Evolutionary conservation across 2,329 filamentous ascomycete genomes (phyloP).

Genomic region (Nectriaceae sp.): DNA sequence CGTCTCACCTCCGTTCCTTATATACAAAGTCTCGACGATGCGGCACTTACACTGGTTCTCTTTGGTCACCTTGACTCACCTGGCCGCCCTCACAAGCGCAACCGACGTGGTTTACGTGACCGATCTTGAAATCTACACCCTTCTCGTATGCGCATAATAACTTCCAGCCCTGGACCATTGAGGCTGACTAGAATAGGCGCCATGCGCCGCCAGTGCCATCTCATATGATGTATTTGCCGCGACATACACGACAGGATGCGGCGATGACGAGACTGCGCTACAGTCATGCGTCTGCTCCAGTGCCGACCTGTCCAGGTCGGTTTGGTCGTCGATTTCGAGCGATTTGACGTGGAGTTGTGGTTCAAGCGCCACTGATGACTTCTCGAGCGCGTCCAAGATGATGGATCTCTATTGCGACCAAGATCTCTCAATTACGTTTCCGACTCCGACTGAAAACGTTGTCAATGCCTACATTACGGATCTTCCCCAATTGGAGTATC

Average conservation of each 20-base stretch:
- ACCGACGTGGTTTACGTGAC: constrained; percentile 44
- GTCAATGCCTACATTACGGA: constrained; percentile 54
- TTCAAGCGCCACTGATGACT: constrained; percentile 47
- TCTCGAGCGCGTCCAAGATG: constrained; percentile 48
- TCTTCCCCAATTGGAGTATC: constrained; percentile 42
- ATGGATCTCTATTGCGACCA: constrained; percentile 53
- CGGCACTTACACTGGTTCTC: constrained; percentile 22
- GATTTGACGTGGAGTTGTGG: constrained; percentile 47
- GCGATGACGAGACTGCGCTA: constrained; percentile 44
- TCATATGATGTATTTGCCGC: constrained; percentile 44
- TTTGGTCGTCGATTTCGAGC: constrained; percentile 41
- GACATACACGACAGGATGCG: constrained; percentile 44
- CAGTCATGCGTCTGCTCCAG: constrained; percentile 57
- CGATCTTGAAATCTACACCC: constrained; percentile 44
- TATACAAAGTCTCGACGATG: constrained; percentile 11
- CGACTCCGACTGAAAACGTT: constrained; percentile 41
- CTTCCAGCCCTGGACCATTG: background rate
- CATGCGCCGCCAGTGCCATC: constrained; percentile 50
- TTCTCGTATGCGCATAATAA: constrained; percentile 36
- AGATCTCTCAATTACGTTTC: constrained; percentile 37
- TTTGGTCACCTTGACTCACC: constrained; percentile 6
- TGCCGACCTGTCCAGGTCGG: constrained; percentile 40
- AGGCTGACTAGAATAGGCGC: constrained; percentile 41
- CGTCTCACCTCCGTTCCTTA: constrained; percentile 1
- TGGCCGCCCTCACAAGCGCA: constrained; percentile 11